Base-by-base conservation (phyloP, 768 basidiomycete genomes). In the Suillus discolor region DNA sequence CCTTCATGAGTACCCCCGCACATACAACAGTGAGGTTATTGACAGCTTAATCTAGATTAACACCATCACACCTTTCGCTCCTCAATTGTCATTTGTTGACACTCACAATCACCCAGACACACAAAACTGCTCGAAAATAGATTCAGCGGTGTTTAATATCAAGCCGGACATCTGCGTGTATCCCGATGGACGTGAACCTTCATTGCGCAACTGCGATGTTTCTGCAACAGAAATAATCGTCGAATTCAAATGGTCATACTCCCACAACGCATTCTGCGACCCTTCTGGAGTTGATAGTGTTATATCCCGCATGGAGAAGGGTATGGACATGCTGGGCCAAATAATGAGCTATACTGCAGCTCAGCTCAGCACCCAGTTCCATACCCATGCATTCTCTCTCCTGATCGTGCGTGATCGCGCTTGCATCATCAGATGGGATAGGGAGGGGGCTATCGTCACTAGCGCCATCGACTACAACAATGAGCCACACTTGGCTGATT, bases 391-490 rank as follows among this genome's bases (percentile, higher is more conserved):
- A 25, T 72, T 67, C 45, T 69, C 66, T 15, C 34, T 72, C 49
- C 64, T 72, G 13, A 49, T 72, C 20, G 41, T 71, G 38, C 31
- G 13, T 28, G 36, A 42, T 18, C 38, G 44, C 49, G 62, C 70
- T n/a, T 25, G 47, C 2, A 61, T 71, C 28, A 64, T 71, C 36
- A 44, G 65, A 23, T 71, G 67, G 70, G 70, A 71, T 61, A 45
- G 63, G 45, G 57, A 59, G 28, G 70, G 67, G 20, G 64, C 64
- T 11, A 61, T 71, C n/a, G 61, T 71, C 36, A 66, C 70, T 8
- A 36, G 61, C 4, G 2, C 54, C 9, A 70, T 80, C 65, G 55
- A 74, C 44, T 77, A 72, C 70, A 38, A 42, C 20, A 31, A 63
- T 2, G 6, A 69, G 6, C 61, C 72, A 12, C 16, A 51, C 5